Conservation (phyloP, 371 early-diverging fungal species). For the Smittium culicis region DNA sequence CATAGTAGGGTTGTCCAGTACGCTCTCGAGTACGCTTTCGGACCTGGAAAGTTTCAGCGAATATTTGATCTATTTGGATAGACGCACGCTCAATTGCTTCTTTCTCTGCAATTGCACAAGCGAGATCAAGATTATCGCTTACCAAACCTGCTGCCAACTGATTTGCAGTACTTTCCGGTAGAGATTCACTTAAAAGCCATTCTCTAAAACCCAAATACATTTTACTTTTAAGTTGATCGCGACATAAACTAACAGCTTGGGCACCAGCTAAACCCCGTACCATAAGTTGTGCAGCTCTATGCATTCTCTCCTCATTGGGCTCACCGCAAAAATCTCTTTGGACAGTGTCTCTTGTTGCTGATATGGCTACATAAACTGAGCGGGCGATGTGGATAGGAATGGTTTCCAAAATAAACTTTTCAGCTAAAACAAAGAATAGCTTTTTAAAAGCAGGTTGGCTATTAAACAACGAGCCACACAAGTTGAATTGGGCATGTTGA, state of each 20-base stretch:
- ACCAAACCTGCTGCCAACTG: conserved; percentile 64
- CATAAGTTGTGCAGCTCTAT: conserved; percentile 87
- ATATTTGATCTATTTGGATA: conserved; percentile 66
- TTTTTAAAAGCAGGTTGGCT: conserved; percentile 68
- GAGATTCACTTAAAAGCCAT: conserved; percentile 64
- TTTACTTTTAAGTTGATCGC: conserved; percentile 82
- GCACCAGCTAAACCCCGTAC: conserved; percentile 68
- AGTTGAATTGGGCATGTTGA: conserved; percentile 31
- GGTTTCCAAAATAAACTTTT: conserved; percentile 75
- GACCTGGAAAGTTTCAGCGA: conserved; percentile 46
- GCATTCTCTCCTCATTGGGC: conserved; percentile 79
- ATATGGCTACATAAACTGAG: conserved; percentile 78
- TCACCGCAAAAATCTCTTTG: conserved; percentile 89
- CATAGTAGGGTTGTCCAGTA: conserved; percentile 75
- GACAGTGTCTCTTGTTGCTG: conserved; percentile 78
- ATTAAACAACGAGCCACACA: conserved; percentile 45
- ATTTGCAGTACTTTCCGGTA: conserved; percentile 65
- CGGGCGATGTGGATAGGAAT: conserved; percentile 79
- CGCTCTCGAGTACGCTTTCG: conserved; percentile 82
- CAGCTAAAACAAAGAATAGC: conserved; percentile 46
- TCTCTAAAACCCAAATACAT: conserved; percentile 62
- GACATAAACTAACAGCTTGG: conserved; percentile 79
- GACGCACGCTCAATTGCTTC: conserved; percentile 83
- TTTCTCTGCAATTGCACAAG: conserved; percentile 79
- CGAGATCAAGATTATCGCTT: conserved; percentile 80